Evolutionary conservation across 257 asterid genomes (phyloP), one percentile per base, ranked within the genome.

Genomic region (Ligustrum vulgare): DNA sequence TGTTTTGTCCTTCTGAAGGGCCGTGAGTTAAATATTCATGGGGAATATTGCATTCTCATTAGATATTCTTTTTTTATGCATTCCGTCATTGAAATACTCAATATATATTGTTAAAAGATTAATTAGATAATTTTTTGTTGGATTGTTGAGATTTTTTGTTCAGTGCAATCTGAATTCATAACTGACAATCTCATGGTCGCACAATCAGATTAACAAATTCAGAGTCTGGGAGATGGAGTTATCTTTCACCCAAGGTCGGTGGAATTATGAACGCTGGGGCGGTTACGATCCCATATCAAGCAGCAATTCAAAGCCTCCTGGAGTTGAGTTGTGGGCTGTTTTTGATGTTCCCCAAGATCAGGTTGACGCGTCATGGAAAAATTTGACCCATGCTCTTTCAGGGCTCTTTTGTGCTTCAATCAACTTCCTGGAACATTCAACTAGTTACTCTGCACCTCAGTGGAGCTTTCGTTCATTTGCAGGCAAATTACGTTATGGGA

Each of bases 371-470:
- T 87, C 93, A 39, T 92, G 98, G 99, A 93, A 90, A 84, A 93
- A 93, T 79, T 82, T 95, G 75, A 93, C 97, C 2, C 96, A 93
- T 78, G 98, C 99, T 70, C 97, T 95, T 70, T 95, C 99, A 2
- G 99, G 99, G 67, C 96, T 95, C 77, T 95, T 95, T 86, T 95
- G 99, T 80, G 97, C 99, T 73, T 95, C 99, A n/a, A 82, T 95
- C 84, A 95, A 95, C 82, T 95, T 93, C 86, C 86, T 95, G 77
- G 98, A 95, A 87, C 90, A 86, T 60, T 90, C 98, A 69, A 89
- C 94, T 75, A 75, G 94, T 54, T 91, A 84, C 83, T 86, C 96
- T 71, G 84, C 98, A 4, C 98, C 98, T 68, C 81, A 79, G 65
- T 91, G 93, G 98, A 91, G 89, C 82, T 89, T 91, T 71, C 83